These are phyloP conservation scores for Biscogniauxia mediterranea DNA, from an alignment of 2,329 filamentous ascomycete genomes.

Conservation along the genomic window DNA sequence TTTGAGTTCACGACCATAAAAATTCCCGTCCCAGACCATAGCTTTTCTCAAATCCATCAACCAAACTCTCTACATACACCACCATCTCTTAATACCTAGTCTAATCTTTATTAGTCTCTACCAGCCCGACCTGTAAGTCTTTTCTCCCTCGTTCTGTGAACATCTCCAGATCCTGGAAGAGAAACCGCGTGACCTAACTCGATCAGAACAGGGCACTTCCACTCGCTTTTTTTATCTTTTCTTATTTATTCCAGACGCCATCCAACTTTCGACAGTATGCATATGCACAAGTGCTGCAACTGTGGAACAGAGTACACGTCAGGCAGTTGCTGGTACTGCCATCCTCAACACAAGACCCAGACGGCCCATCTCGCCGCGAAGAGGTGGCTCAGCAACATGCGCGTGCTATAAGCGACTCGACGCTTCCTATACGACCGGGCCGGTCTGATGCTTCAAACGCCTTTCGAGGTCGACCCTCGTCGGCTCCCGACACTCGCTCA, in stretches of 20 bases:
- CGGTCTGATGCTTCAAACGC: neutral
- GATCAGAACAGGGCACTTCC: neutral
- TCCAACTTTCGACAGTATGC: slow-evolving; percentile 24
- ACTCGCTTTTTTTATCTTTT: neutral
- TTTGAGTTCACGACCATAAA: neutral
- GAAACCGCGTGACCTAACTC: neutral
- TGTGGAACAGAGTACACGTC: slow-evolving; percentile 36
- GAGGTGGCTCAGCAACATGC: neutral
- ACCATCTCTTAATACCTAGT: neutral
- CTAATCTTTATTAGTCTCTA: neutral
- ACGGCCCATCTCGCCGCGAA: neutral
- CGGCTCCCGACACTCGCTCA: neutral
- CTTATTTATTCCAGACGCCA: slow-evolving; percentile 5
- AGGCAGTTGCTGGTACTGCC: slow-evolving; percentile 38
- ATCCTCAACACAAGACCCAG: slow-evolving; percentile 32
- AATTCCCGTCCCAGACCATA: neutral
- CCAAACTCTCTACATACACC: neutral
- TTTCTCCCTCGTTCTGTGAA: neutral
- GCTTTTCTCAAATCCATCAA: neutral
- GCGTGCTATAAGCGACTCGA: neutral
- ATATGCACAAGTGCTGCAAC: slow-evolving; percentile 35
- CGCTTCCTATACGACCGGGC: neutral
- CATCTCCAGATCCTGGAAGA: neutral
- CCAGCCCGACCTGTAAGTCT: neutral
- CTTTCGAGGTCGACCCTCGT: neutral